phyloP scores from a whole-genome alignment of 441 rosid genomes.

The Arabidopsis lyrata region DNA sequence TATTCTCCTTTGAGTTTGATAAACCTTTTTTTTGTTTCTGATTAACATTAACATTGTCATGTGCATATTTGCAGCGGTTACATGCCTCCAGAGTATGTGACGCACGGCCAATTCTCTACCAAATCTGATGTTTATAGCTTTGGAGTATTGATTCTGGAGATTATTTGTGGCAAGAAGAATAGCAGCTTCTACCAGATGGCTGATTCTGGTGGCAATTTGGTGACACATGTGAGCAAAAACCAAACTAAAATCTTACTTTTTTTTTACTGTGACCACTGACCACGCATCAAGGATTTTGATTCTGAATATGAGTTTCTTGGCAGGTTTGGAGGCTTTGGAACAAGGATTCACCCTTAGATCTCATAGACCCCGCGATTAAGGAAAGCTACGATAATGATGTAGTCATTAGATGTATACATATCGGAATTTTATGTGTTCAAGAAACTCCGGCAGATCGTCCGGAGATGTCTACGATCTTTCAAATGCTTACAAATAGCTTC shows the following conservation, averaged over 20 bases:
- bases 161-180: constrained; percentile 50
- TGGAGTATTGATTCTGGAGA: constrained; percentile 53
- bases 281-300: background rate
- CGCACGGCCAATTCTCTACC: constrained; percentile 46
- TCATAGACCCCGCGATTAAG: constrained; percentile 23
- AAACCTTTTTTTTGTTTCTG: background rate
- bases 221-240: constrained; percentile 45
- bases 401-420: constrained; percentile 50
- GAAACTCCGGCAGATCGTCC: constrained; percentile 48
- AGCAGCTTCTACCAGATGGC: constrained; percentile 32
- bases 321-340: constrained; percentile 57
- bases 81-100: constrained; percentile 49
- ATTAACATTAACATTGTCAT: background rate
- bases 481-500: constrained; percentile 39
- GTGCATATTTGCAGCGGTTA: constrained; percentile 8
- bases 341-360: constrained; percentile 34
- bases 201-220: constrained; percentile 36
- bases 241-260: background rate
- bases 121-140: constrained; percentile 55
- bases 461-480: constrained; percentile 41
- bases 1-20: background rate
- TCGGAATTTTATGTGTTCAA: constrained; percentile 53
- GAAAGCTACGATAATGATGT: constrained; percentile 28
- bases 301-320: background rate
- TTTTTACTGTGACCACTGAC: no score